Evolutionary conservation across 345 rosid species (phyloP).

Genomic region (Acer campestre): DNA sequence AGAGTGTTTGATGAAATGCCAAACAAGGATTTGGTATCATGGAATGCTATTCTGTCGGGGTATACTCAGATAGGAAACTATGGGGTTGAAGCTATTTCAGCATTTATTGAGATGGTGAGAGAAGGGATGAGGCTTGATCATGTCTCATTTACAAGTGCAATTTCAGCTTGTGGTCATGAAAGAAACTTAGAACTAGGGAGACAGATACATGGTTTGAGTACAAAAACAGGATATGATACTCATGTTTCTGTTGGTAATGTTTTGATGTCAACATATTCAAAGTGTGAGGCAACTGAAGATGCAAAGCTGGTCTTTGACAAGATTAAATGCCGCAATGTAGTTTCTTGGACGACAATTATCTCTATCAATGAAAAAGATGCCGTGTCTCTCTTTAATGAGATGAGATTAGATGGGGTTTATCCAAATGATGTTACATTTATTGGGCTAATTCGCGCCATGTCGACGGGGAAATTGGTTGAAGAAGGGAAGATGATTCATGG

Average conservation of each 20-base stretch:
- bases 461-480: conserved; percentile 39
- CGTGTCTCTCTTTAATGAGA: conserved; percentile 53
- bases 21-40: conserved; percentile 68
- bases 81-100: conserved; percentile 56
- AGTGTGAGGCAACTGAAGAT: conserved; percentile 56
- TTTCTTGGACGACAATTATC: conserved; percentile 90
- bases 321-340: conserved; percentile 69
- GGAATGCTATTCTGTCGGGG: conserved; percentile 90
- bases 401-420: conserved; percentile 67
- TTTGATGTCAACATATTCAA: conserved; percentile 74
- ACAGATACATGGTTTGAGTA: conserved; percentile 75
- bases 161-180: conserved; percentile 77
- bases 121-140: conserved; percentile 75
- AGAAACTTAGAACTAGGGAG: conserved; percentile 59
- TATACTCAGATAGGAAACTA: conserved; percentile 61
- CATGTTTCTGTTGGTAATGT: conserved; percentile 68
- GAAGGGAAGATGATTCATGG: conserved; percentile 71
- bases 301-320: conserved; percentile 54
- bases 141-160: conserved; percentile 75
- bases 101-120: conserved; percentile 62
- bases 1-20: conserved; percentile 70
- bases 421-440: conserved; percentile 84
- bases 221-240: conserved; percentile 64
- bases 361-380: conserved; percentile 56
- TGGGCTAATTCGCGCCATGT: conserved; percentile 60